These are phyloP conservation scores for Meyerozyma smithsonii DNA, from an alignment of 1,139 yeast genomes.

Conservation along the genomic window DNA sequence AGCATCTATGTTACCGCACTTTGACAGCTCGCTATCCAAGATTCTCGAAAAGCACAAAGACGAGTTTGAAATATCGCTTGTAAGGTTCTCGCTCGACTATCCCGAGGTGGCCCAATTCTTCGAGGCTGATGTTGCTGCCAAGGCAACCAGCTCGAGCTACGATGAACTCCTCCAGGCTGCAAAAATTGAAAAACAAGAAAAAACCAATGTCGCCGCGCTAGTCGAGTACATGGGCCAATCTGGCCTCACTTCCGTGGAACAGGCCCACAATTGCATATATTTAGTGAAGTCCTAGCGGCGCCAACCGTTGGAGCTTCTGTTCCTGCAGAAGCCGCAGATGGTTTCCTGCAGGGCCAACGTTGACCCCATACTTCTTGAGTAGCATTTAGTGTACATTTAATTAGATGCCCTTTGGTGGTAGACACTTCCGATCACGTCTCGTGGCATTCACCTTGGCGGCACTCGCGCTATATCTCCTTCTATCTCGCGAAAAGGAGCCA, in stretches of 20 bases:
- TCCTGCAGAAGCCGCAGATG: not conserved
- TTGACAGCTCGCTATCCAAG: conserved; percentile 21
- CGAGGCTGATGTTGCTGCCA: not conserved
- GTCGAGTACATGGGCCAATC: conserved; percentile 24
- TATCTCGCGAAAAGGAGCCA: not conserved
- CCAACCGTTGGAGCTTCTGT: not conserved
- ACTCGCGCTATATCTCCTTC: not conserved
- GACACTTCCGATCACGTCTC: not conserved
- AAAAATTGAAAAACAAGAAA: conserved; percentile 9
- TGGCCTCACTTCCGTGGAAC: conserved; percentile 27
- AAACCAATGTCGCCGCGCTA: conserved; percentile 13
- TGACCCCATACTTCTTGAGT: not conserved
- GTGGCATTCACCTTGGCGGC: not conserved
- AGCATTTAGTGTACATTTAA: not conserved
- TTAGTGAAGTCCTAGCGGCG: not conserved
- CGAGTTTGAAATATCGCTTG: conserved; percentile 26
- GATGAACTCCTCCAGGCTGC: conserved; percentile 13
- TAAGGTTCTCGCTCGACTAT: conserved; percentile 19
- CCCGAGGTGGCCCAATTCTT: conserved; percentile 14
- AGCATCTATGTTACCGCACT: conserved; percentile 15
- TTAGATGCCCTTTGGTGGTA: not conserved
- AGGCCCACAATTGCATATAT: conserved; percentile 14
- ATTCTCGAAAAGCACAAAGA: conserved; percentile 14
- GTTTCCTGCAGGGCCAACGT: not conserved
- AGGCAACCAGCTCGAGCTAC: conserved; percentile 9